These are phyloP conservation scores for Diplodia corticola DNA, from an alignment of 2,329 filamentous ascomycete genomes.

Conservation along the genomic window DNA sequence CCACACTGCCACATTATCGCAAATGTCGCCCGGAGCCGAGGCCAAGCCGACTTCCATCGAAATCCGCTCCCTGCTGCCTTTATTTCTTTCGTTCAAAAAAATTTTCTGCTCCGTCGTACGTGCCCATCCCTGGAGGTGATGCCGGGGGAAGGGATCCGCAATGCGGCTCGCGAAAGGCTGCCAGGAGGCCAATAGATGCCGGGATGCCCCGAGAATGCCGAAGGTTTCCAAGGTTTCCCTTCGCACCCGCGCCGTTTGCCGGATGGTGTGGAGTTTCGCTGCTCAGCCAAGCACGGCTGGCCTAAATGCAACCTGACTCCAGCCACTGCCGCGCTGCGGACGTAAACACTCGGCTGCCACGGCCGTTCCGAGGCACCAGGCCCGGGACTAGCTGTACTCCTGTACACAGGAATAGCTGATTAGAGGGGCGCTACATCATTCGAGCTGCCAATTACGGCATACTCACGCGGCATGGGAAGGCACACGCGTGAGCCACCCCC, in stretches of 20 bases:
- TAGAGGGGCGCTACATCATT: not conserved
- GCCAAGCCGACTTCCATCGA: not conserved
- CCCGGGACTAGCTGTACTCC: not conserved
- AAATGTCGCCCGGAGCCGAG: not conserved
- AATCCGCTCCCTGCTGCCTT: not conserved
- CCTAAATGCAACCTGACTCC: not conserved
- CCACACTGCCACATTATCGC: not conserved
- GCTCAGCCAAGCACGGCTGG: not conserved
- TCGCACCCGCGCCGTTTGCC: not conserved
- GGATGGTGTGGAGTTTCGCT: not conserved
- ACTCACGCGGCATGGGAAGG: constrained; percentile 8
- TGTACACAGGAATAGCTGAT: no score
- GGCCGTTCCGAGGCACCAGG: not conserved
- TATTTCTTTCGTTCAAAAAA: not conserved
- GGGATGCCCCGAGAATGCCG: not conserved
- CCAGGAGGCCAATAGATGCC: not conserved
- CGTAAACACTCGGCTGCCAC: constrained; percentile 3
- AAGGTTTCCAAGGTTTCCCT: not conserved
- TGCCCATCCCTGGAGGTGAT: no score
- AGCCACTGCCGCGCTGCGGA: not conserved
- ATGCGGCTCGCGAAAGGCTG: not conserved
- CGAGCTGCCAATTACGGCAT: constrained; percentile 18
- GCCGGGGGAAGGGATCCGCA: not conserved
- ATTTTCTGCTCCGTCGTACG: no score
- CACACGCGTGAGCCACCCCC: constrained; percentile 3